phyloP scores from a whole-genome alignment of 352 stramenopile species.

The Globisporangium abappressorium region DNA sequence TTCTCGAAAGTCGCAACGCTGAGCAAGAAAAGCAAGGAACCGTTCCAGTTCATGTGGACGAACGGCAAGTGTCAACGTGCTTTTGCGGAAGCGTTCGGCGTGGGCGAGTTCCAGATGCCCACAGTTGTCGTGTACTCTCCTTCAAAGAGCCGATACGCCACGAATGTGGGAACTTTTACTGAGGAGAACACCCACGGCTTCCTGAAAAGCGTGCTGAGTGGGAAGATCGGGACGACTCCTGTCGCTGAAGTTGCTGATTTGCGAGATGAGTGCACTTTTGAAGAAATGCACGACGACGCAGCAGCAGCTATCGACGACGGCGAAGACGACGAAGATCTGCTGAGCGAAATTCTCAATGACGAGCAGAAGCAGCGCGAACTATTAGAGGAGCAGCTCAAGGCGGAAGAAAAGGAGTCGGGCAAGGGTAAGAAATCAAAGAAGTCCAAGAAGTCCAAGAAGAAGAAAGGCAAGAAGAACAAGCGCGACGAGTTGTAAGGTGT shows the following conservation, averaged over 20 bases:
- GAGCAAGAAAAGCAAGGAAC: slow-evolving; percentile 50
- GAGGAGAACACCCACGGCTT: slow-evolving; percentile 53
- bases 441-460: slow-evolving; percentile 49
- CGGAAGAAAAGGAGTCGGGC: slow-evolving; percentile 30
- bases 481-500: slow-evolving; percentile 53
- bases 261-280: slow-evolving; percentile 44
- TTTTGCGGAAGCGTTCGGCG: slow-evolving; percentile 65
- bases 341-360: slow-evolving; percentile 72
- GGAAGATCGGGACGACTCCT: slow-evolving; percentile 56
- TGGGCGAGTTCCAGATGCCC: slow-evolving; percentile 74
- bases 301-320: slow-evolving; percentile 29
- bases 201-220: slow-evolving; percentile 61
- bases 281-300: slow-evolving; percentile 40
- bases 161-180: slow-evolving; percentile 67
- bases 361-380: slow-evolving; percentile 56
- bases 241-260: slow-evolving; percentile 40
- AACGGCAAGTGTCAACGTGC: slow-evolving; percentile 73
- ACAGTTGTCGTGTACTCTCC: slow-evolving; percentile 73
- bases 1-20: slow-evolving; percentile 41
- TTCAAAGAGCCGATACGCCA: slow-evolving; percentile 67
- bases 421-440: slow-evolving; percentile 32
- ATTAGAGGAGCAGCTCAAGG: slow-evolving; percentile 47
- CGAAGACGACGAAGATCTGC: slow-evolving; percentile 56
- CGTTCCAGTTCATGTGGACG: slow-evolving; percentile 74
- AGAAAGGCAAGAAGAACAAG: slow-evolving; percentile 49